Evolutionary conservation across 2,329 filamentous ascomycete species (phyloP).

Genomic region (Xylaria sp.): DNA sequence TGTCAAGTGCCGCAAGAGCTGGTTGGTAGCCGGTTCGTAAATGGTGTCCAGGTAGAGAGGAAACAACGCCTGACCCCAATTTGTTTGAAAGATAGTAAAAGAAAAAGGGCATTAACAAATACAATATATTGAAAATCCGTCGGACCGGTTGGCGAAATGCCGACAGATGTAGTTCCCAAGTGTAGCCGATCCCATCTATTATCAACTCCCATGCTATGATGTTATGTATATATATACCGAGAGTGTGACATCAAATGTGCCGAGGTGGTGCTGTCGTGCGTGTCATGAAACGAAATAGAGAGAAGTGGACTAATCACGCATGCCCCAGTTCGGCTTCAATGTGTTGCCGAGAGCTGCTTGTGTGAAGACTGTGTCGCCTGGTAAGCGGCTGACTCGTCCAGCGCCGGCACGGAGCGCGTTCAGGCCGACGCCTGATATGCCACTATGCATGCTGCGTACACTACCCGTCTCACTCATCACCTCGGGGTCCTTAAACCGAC

Average conservation of each 20-base stretch:
- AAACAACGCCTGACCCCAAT: constrained; percentile 23
- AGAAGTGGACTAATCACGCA: constrained; percentile 52
- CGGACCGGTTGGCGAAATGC: constrained; percentile 22
- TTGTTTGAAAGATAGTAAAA: constrained; percentile 27
- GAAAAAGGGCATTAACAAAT: constrained; percentile 37
- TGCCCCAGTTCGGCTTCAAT: constrained; percentile 69
- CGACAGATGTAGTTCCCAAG: constrained; percentile 28
- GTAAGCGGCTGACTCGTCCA: constrained; percentile 86
- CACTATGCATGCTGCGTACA: constrained; percentile 77
- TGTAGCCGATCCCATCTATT: constrained; percentile 37
- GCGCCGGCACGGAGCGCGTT: constrained; percentile 82
- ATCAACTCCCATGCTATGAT: constrained; percentile 39
- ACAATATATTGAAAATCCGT: constrained; percentile 33
- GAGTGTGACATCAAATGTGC: constrained; percentile 31
- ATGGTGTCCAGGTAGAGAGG: constrained; percentile 23
- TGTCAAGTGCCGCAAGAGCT: constrained; percentile 1
- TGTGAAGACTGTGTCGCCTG: constrained; percentile 83
- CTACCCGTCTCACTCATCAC: constrained; percentile 73
- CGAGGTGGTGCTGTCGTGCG: constrained; percentile 27
- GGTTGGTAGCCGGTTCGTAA: constrained; percentile 28
- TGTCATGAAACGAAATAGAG: constrained; percentile 35
- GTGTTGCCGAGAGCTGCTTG: constrained; percentile 70
- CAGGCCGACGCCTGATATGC: constrained; percentile 76
- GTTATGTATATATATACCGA: constrained; percentile 35
- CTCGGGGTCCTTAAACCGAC: constrained; percentile 73